Percentiles rank a stretch among this genome's conserved stretches.
Conservation (phyloP, 1,284 basidiomycete species). For the Ustilago curta region DNA sequence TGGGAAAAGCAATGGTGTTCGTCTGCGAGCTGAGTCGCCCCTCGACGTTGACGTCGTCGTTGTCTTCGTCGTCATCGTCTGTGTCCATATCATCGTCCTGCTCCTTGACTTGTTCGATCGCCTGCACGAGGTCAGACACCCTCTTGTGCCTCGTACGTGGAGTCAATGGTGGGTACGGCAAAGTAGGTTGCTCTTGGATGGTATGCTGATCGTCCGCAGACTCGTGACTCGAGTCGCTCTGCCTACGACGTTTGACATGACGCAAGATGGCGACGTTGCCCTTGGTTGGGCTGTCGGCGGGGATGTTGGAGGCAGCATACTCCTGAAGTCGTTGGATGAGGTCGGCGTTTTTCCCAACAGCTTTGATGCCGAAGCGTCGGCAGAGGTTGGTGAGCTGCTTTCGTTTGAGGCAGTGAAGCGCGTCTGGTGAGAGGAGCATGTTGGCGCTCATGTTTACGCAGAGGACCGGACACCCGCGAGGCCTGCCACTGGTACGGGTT, state of each 20-base stretch:
- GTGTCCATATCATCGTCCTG: slow-evolving; percentile 26
- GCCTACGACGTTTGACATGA: slow-evolving; percentile 43
- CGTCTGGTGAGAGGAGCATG: slow-evolving; percentile 52
- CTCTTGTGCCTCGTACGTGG: slow-evolving; percentile 38
- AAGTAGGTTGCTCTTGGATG: background rate
- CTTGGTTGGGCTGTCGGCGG: slow-evolving; percentile 41
- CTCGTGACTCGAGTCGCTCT: slow-evolving; percentile 38
- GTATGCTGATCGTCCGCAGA: slow-evolving; percentile 21
- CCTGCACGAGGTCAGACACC: slow-evolving; percentile 38
- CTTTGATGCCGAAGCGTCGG: slow-evolving; percentile 52
- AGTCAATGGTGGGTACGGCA: slow-evolving; percentile 25
- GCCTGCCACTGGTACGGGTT: slow-evolving; percentile 15
- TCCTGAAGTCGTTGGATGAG: slow-evolving; percentile 46
- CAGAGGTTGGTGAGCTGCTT: slow-evolving; percentile 59
- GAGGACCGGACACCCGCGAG: slow-evolving; percentile 4
- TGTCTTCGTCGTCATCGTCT: slow-evolving; percentile 36
- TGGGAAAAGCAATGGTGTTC: slow-evolving; percentile 29
- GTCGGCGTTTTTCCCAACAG: slow-evolving; percentile 50
- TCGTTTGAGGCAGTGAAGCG: slow-evolving; percentile 57
- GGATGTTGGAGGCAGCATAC: slow-evolving; percentile 47
- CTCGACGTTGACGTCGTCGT: slow-evolving; percentile 23
- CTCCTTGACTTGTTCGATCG: slow-evolving; percentile 44
- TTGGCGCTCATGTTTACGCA: slow-evolving; percentile 29
- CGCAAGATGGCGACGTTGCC: slow-evolving; percentile 45
- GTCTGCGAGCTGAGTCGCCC: slow-evolving; percentile 10